Evolutionary conservation across 805 yeast species (phyloP), one percentile per base, ranked within the genome.

Genomic region (Starmerella floris): DNA sequence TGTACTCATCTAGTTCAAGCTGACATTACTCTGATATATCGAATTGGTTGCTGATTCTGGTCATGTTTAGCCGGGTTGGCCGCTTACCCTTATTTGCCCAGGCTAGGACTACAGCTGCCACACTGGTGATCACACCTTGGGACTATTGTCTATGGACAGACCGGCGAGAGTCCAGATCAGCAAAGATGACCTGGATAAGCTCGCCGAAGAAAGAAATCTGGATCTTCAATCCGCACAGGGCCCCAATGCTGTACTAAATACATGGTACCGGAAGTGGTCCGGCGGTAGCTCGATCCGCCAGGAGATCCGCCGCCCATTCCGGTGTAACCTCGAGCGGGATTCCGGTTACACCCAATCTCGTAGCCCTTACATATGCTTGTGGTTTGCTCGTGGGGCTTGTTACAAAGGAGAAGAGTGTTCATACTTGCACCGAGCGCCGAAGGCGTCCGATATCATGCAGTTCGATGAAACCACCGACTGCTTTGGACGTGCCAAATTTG

Each of bases 251-350:
- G 74, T 76, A 0, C 87, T 80, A 65, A 87, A 87, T 54, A 69
- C 83, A 15, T 87, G 96, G 96, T 87, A 74, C 59, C 67, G 79
- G 43, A 79, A 79, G 59, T 87, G 95, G 95, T 75, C 91, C 6
- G 84, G 85, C 0, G 85, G 83, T 13, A 82, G 74, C 44, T 60
- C 56, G 16, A 50, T 37, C 46, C 43, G 34, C 57, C 46, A 50
- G 61, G 62, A 63, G 64, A 62, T 57, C 73, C 30, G 30, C 5
- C 57, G 62, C 72, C 76, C 70, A 27, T 75, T 71, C 52, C 63
- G 77, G 44, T 75, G 88, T 38, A 64, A 77, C 48, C 66, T 80
- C 8, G 66, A 58, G 13, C 55, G 59, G 37, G 95, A 88, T 54
- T 60, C 82, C 0, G 96, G 97, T 0, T 70, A 69, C 44, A 88